Evolutionary conservation across 768 basidiomycete species (phyloP), one percentile per base, ranked within the genome.

Genomic region (Pilatotrama ljubarskyi): DNA sequence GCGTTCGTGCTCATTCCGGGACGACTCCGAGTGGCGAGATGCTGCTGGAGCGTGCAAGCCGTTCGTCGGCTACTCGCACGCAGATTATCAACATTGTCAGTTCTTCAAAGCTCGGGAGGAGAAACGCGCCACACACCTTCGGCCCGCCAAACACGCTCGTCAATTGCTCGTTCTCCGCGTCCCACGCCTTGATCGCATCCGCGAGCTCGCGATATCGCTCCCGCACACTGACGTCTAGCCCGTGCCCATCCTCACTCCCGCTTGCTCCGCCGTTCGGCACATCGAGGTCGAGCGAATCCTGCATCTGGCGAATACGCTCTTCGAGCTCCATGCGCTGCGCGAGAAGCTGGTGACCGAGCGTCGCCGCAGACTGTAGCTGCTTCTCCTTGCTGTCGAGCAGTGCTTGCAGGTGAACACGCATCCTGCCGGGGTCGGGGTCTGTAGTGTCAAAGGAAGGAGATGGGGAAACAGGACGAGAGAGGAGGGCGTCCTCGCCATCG

Each of bases 311-410:
- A 60, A 98, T 92, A 51, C 92, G 84, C 70, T 89, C 87, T 74
- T 97, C 93, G 62, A 98, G 84, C 70, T 96, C 92, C 76, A 92
- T 88, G 75, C 93, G 93, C 78, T 98, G 96, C 18, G 86, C 84
- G 62, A 98, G 86, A 68, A 98, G 86, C 73, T 92, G 90, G 76
- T 97, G 94, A 51, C 96, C 95, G 70, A 98, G 86, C 55, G 87
- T 89, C 37, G 92, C 95, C 5, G 93, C 93, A 64, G 93, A 90
- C 64, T 93, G 87, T 35, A 98, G 87, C 73, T 98, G 94, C 70
- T 87, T 86, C 74, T 95, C 91, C 80, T 98, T 98, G 72, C 78
- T 82, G 76, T 93, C 92, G 66, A 98, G 84, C 59, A 97, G 85
- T 18, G 66, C 64, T 59, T 79, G 76, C 7, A 83, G 77, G 37